Base-by-base conservation (phyloP, 2,329 filamentous ascomycete genomes). In the Xylaria sp. region DNA sequence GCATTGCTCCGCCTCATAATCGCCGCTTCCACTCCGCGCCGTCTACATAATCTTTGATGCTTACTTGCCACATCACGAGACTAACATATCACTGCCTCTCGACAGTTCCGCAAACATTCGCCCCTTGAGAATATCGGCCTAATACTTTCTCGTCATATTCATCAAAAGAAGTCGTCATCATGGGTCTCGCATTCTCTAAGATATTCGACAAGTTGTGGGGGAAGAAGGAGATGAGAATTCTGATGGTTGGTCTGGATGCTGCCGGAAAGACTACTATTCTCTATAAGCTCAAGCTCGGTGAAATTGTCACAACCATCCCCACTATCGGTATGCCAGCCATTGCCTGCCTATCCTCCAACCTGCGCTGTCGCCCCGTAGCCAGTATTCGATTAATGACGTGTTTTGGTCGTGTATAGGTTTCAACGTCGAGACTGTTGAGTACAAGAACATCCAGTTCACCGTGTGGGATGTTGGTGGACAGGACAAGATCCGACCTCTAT, bases 381-480 rank as follows among this genome's bases (percentile, higher is more conserved):
- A 42, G 27, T 64, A 47, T 50, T 58, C 53, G 27, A 68, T 67
- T 71, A 56, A 72, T 76, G 62, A 76, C 72, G 61, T 65, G 66
- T 65, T 17, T 60, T 73, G 64, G 65, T 61, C 64, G 34, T 60
- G 32, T 71, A 47, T 74, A 94, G 92, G 96, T 79, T 99, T 99
- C 91, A 99, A 99, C 87, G 96, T 99, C 83, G 96, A 99, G 89
- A 98, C 96, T 65, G 96, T 99, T 83, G 94, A 97, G 83, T 98
- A 98, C 89, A 98, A 98, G 90, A 99, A 99, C 90, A 98, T 97
- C 79, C 94, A 97, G 83, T 99, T 99, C 89, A 98, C 95, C 83
- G 96, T 99, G 82, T 99, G 96, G 96, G 96, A 98, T 87, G 96
- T 99, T 80, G 96, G 96, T 88, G 96, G 96, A 83, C 96, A 99